Evolutionary conservation across 2,329 filamentous ascomycete genomes (phyloP), one percentile per base, ranked within the genome.

Genomic region (Chaetomium globosum): DNA sequence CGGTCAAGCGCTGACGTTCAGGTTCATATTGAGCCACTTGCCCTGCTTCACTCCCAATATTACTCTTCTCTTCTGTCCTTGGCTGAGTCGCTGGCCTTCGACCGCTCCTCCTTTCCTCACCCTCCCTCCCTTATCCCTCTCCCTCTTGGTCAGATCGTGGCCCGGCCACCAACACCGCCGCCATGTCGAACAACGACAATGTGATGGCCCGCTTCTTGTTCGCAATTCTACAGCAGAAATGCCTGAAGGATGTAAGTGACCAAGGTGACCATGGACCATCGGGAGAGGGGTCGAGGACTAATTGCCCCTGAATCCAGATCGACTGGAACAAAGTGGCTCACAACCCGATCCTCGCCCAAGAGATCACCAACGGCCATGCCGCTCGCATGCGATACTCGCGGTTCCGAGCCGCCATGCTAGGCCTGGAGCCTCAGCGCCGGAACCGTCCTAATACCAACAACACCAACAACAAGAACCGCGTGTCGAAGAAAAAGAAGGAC

Each of bases 341-440:
- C 43, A 82, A 86, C 66, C 83, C 84, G 23, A 79, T 84, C 56
- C 78, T 87, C 10, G 68, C 80, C 28, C 79, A 85, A 58, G 77
- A 80, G 69, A 86, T 87, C 65, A 80, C 83, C 67, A 87, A 87
- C 71, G 85, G 85, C 53, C 85, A 87, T 73, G 85, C 85, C 33
- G 85, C 85, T 36, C 81, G 85, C 56, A 87, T 87, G 85, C 79
- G 85, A 62, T 87, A 82, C 73, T 82, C 83, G 16, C 80, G 85
- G 43, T 85, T 86, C 72, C 76, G 78, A 31, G 72, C 77, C 10
- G 75, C 80, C 12, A 79, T 86, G 71, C 73, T 80, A 9, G 81
- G 81, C 30, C 74, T 79, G 51, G 79, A 83, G 71, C 80, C 83
- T 10, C 79, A 81, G 67, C 81, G 79, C 72, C 79, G 82, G 30